Percentiles rank a stretch among this genome's conserved stretches.
phyloP scores from a whole-genome alignment of 352 stramenopile species.

The Pythium folliculosum region DNA sequence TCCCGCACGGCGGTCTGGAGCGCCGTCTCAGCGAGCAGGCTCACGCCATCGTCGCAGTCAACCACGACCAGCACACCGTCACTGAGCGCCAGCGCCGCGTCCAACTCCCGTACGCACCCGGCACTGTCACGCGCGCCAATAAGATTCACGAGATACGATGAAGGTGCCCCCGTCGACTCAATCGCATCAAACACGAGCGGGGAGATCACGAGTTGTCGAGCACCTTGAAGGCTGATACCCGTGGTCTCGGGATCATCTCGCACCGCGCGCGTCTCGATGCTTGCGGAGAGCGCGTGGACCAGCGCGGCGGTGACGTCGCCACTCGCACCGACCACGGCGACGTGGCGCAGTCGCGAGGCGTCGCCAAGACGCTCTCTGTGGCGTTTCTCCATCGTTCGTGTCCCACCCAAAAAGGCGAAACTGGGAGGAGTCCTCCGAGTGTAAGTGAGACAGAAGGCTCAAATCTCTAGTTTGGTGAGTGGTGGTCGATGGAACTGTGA shows the following conservation, averaged over 20 bases:
- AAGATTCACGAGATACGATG: not conserved
- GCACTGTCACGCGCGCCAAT: not conserved
- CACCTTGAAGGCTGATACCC: not conserved
- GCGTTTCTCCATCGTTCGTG: too few species aligned
- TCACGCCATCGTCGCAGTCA: not conserved
- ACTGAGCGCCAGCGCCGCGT: constrained; percentile 6
- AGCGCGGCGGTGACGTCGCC: not conserved
- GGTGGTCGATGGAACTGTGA: too few species aligned
- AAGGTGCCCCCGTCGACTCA: not conserved
- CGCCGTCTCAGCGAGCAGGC: constrained; percentile 4
- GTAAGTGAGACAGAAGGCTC: too few species aligned
- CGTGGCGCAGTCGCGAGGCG: constrained; percentile 2
- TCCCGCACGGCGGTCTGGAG: not conserved
- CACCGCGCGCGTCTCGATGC: too few species aligned
- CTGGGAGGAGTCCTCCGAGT: too few species aligned
- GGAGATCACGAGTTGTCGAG: not conserved
- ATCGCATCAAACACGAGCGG: not conserved
- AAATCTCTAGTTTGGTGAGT: too few species aligned
- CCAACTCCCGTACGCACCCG: not conserved
- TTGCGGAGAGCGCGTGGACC: not conserved
- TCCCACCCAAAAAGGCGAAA: too few species aligned
- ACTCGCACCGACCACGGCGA: constrained; percentile 4
- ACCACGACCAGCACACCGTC: constrained; percentile 8
- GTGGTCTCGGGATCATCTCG: not conserved
- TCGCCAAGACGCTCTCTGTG: not conserved